These are phyloP conservation scores for Ottelia alismoides DNA, from an alignment of 106 monocot genomes.

Conservation along the genomic window DNA sequence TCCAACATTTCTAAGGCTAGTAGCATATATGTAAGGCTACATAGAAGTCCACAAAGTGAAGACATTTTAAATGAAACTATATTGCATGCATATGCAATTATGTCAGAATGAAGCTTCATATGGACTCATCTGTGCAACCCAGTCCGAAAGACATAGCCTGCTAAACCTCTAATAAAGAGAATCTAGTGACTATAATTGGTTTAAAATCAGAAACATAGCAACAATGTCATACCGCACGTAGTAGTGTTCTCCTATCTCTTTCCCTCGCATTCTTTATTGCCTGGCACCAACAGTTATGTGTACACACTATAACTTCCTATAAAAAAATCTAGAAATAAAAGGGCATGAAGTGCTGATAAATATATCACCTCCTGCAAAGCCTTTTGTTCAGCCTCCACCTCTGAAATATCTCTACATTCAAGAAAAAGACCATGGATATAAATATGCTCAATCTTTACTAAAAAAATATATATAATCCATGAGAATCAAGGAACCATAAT, in stretches of 20 bases:
- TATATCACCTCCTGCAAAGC: conserved; percentile 53
- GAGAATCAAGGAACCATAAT: not conserved
- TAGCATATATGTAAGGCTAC: too few relatives aligned
- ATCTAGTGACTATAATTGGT: too few relatives aligned
- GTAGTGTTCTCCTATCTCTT: conserved; percentile 57
- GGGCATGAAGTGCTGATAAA: not conserved
- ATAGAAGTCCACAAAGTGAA: too few relatives aligned
- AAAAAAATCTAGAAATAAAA: not conserved
- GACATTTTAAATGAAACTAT: too few relatives aligned
- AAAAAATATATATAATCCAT: not conserved
- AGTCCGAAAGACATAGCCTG: too few relatives aligned
- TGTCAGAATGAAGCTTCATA: too few relatives aligned
- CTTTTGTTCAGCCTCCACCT: conserved; percentile 64
- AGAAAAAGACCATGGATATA: not conserved
- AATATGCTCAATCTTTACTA: too few relatives aligned
- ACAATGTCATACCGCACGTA: conserved; percentile 38
- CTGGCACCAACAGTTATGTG: conserved; percentile 10
- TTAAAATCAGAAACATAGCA: too few relatives aligned
- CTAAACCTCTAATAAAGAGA: too few relatives aligned
- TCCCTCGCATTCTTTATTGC: conserved; percentile 66
- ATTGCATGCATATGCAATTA: too few relatives aligned
- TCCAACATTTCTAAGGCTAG: too few relatives aligned
- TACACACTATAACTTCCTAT: not conserved
- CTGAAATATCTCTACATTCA: conserved; percentile 42
- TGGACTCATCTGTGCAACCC: too few relatives aligned